Base-by-base conservation (phyloP, 2,329 filamentous ascomycete genomes). In the Colletotrichum destructivum region DNA sequence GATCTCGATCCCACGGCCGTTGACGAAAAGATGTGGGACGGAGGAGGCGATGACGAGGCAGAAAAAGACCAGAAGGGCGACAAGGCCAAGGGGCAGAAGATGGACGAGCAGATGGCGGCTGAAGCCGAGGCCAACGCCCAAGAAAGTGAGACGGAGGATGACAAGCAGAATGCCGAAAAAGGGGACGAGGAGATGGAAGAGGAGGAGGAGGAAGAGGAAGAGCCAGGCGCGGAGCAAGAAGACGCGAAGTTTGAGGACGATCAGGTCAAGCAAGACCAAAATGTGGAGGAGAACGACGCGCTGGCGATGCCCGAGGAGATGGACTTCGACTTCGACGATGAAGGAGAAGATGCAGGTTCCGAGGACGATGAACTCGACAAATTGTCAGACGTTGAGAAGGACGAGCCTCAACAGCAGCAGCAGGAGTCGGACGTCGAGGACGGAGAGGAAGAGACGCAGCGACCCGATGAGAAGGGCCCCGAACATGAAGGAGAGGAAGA, bases 1-100 rank as follows among this genome's bases (percentile, higher is more conserved):
- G 94, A 97, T 77, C 86, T 98, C 52, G 96, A 98, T 76, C 92
- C 94, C 15, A 93, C 91, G 18, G 94, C 96, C 23, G 93, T 98
- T 1, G 97, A 99, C 79, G 97, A 99, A 84, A 99, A 98, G 86
- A 95, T 98, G 89, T 99, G 96, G 96, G 95, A 99, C 81, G 95
- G 95, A 49, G 95, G 95, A 49, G 91, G 92, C 56, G 91, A 92
- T 64, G 92, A 94, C 54, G 55, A 95, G 59, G 91, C 93, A 1
- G 93, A 96, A 59, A 96, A 96, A 75, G 93, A 98, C 55, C 93
- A 94, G 77, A 87, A 94, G 78, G 92, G 90, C 7, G 91, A 95
- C 66, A 88, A 94, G 71, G 85, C 93, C 23, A 91, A 94, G 77
- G 92, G 91, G 0, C 87, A 92, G 73, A 88, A 93, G 78, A 87